phyloP scores from a whole-genome alignment of 805 yeast genomes.

The Pichia pseudocactophila region DNA sequence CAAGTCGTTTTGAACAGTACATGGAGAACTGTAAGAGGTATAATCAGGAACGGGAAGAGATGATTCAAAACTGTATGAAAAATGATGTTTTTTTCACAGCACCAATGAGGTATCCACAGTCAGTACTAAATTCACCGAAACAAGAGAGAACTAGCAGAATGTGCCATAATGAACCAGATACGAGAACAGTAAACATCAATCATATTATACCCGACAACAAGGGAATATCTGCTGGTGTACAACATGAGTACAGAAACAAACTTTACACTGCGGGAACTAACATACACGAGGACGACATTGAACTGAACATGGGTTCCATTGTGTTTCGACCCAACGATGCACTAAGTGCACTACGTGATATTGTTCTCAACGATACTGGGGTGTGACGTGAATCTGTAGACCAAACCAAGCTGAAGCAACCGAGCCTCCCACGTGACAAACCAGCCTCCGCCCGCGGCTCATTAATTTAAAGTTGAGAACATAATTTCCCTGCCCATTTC shows the following conservation, averaged over 20 bases:
- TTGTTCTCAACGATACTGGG: background rate
- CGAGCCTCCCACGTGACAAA: too few relatives aligned
- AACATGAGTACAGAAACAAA: background rate
- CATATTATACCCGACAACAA: background rate
- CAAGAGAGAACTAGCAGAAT: background rate
- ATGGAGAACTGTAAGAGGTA: background rate
- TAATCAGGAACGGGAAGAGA: background rate
- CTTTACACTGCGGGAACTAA: background rate
- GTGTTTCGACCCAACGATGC: background rate
- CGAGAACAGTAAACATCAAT: slow-evolving; percentile 3
- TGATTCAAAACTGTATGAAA: slow-evolving; percentile 7
- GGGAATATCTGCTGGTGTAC: slow-evolving; percentile 3
- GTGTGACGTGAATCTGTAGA: too few relatives aligned
- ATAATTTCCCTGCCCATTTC: too few relatives aligned
- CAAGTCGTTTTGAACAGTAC: slow-evolving; percentile 4
- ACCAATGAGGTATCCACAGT: background rate
- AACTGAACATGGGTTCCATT: background rate
- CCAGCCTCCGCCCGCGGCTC: too few relatives aligned
- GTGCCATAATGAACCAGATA: slow-evolving; percentile 1
- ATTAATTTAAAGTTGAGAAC: too few relatives aligned
- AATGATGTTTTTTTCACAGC: slow-evolving; percentile 6
- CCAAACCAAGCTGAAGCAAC: too few relatives aligned
- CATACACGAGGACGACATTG: background rate
- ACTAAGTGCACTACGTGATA: background rate
- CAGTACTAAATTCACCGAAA: too few relatives aligned